Base-by-base conservation (phyloP, 2,329 filamentous ascomycete species). In the Fusarium sp. region DNA sequence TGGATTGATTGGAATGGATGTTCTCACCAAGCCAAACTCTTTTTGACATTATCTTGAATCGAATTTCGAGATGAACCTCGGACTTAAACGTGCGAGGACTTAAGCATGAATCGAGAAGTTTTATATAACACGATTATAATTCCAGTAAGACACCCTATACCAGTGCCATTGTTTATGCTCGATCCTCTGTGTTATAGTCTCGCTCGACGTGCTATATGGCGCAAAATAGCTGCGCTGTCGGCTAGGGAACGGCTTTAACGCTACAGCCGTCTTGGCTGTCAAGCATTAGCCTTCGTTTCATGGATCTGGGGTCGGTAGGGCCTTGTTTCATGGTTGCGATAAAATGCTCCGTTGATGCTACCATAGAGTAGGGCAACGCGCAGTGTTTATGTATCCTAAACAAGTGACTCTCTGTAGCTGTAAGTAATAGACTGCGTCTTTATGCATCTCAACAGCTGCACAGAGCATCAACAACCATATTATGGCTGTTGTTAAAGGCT, bases 171-270 rank as follows among this genome's bases (percentile, higher is more conserved):
- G 30, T 31, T 31, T 14, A 59, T 43, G 34, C 34, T 46, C 19
- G 26, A 46, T 62, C 19, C 34, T 23, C 28, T 4, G 23, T 41
- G 13, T 23, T 34, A 26, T 45, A 26, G 34, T 41, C 18, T 37
- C 2, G 57, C n/a, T 51, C 39, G 19, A 28, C 48, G 26, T 45
- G 52, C 19, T 70, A 66, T 70, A 71, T 58, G 52, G 48, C 44
- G 55, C 48, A 49, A 45, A 23, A 68, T 30, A 37, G 34, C 34
- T 37, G 39, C 43, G 41, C 45, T 71, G 68, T 70, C 67, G 67
- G 68, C 67, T 55, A 70, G 68, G 67, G 49, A 70, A 70, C 68
- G 51, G 55, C 52, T 68, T 53, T 60, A 58, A 59, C 50, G 53
- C 45, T 64, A 57, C 51, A 14, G 43, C 58, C 25, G 45, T 34